phyloP scores from a whole-genome alignment of 805 yeast genomes.

The Saturnispora mendoncae region DNA sequence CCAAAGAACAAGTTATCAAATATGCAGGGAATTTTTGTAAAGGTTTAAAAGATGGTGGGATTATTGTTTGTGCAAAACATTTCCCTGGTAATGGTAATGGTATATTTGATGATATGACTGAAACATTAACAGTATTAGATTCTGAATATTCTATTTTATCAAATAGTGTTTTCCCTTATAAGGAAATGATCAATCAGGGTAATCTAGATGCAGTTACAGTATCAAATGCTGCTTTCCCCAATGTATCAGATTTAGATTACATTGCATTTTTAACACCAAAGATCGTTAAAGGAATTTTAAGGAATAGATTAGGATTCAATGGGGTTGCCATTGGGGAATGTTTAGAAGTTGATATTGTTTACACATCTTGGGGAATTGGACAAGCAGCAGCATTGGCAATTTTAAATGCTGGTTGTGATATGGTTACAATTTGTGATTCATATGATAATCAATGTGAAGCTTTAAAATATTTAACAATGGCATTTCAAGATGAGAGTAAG shows the following conservation, averaged over 20 bases:
- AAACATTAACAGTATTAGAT: slow-evolving; percentile 51
- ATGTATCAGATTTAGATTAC: slow-evolving; percentile 48
- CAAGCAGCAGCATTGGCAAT: slow-evolving; percentile 56
- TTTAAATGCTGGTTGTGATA: slow-evolving; percentile 52
- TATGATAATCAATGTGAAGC: slow-evolving; percentile 48
- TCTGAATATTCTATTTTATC: slow-evolving; percentile 43
- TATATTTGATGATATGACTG: slow-evolving; percentile 46
- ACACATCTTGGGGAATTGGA: slow-evolving; percentile 56
- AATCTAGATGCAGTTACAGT: slow-evolving; percentile 48
- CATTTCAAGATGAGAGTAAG: slow-evolving; percentile 30
- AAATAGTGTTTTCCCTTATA: slow-evolving; percentile 44
- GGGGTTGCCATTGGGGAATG: slow-evolving; percentile 56
- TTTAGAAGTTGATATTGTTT: slow-evolving; percentile 52
- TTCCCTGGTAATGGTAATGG: slow-evolving; percentile 63
- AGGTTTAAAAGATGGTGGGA: slow-evolving; percentile 47
- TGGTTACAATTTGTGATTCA: slow-evolving; percentile 55
- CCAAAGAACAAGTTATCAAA: slow-evolving; percentile 48
- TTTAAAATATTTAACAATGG: slow-evolving; percentile 31
- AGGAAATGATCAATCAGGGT: slow-evolving; percentile 35
- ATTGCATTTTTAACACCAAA: slow-evolving; percentile 55
- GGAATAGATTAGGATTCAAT: slow-evolving; percentile 43
- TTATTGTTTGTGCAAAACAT: slow-evolving; percentile 51
- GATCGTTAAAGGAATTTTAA: slow-evolving; percentile 39
- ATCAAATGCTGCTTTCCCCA: slow-evolving; percentile 59
- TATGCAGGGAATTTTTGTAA: slow-evolving; percentile 44